phyloP scores from a whole-genome alignment of 164 flowering plant genomes.

The Santalum album region DNA sequence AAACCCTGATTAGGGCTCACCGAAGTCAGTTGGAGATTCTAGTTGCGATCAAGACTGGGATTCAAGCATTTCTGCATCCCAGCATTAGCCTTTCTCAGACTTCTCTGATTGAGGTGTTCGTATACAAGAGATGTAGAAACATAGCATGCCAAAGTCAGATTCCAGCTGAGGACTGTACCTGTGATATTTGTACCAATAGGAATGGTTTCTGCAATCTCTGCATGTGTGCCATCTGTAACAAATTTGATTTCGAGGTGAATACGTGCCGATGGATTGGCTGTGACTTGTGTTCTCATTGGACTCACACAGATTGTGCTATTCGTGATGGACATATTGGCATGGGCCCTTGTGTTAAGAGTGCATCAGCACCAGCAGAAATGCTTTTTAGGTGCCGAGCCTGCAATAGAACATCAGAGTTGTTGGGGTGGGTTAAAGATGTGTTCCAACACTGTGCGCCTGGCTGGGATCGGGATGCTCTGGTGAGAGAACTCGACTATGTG shows the following conservation, averaged over 20 bases:
- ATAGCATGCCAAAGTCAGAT: conserved; percentile 83
- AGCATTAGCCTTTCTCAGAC: conserved; percentile 78
- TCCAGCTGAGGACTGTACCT: conserved; percentile 90
- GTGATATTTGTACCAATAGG: conserved; percentile 70
- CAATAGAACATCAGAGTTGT: conserved; percentile 75
- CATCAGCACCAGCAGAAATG: conserved; percentile 67
- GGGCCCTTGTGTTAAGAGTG: conserved; percentile 67
- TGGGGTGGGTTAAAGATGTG: conserved; percentile 98
- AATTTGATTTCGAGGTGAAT: conserved; percentile 95
- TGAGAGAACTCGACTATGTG: conserved; percentile 84
- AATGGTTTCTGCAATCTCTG: conserved; percentile 95
- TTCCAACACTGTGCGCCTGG: conserved; percentile 94
- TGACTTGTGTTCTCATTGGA: conserved; percentile 94
- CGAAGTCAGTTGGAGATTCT: conserved; percentile 81
- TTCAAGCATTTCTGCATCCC: conserved; percentile 89
- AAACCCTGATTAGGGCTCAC: conserved; percentile 60
- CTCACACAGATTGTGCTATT: conserved; percentile 96
- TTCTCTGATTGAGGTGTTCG: conserved; percentile 79
- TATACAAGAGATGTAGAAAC: conserved; percentile 86
- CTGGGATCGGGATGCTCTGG: conserved; percentile 77
- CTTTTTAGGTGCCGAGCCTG: conserved; percentile 88
- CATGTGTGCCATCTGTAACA: conserved; percentile 94
- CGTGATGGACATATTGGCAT: conserved; percentile 72
- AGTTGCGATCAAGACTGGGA: conserved; percentile 86
- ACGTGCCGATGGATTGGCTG: conserved; percentile 99